Base-by-base conservation (phyloP, 1,284 basidiomycete genomes). In the Tetrapyrgos nigripes region DNA sequence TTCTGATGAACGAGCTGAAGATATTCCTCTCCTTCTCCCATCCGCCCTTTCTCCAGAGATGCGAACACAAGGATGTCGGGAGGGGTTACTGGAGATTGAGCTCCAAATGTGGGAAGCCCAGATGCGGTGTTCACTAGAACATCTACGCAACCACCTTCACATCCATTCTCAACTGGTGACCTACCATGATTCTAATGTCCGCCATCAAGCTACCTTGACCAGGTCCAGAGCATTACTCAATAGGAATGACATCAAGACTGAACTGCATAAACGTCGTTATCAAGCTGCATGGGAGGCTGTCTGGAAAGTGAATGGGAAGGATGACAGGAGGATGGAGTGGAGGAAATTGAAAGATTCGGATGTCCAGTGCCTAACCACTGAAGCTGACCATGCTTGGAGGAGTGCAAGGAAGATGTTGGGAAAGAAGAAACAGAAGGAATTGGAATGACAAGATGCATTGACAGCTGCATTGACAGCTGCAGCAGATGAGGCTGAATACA, bases 161-260 rank as follows among this genome's bases (percentile, higher is more conserved):
- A 50, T 59, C 29, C 55, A 51, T 28, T 40, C 53, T 3, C 3
- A 46, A n/a, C 52, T 59, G 19, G 29, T 33, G 3, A 59, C 48
- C 2, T 59, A 59, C 23, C 23, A 43, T 8, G 46, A 28, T 4
- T 23, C 29, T 19, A 57, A 59, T n/a, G 53, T 47, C 37, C 33
- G 45, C n/a, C 58, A 55, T 31, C 58, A 47, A 19, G 45, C 23
- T n/a, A 47, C 21, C 19, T 13, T 47, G 9, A 26, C 21, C 5
- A 4, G 45, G 4, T 47, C 45, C 4, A 9, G 27, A 47, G 27
- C 45, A 4, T 11, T 47, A 19, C 10, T 47, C 9, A 13, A 11
- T 14, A 26, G 45, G 13, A 47, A 47, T 24, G 23, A 47, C 14
- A 13, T 11, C 45, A 24, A 47, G 45, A 47, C 27, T 11, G 45